Base-by-base conservation (phyloP, 2,329 filamentous ascomycete genomes). In the Fusarium scirpi region DNA sequence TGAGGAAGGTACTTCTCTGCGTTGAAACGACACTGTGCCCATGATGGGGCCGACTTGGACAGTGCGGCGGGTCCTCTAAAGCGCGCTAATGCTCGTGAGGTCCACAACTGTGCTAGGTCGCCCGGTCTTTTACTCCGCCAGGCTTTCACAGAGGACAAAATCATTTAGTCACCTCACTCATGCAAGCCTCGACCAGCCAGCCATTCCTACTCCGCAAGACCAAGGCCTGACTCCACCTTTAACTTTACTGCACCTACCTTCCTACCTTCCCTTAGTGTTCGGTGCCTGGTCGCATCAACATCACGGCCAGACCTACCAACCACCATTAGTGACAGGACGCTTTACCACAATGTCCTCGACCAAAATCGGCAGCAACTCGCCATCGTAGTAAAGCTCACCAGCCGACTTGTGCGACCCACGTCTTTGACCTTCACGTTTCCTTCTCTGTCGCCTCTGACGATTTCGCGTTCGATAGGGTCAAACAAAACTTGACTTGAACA, bases 271-370 rank as follows among this genome's bases (percentile, higher is more conserved):
- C 29, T 30, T 15, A 38, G 34, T 38, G 34, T n/a, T 18, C 18
- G 29, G 45, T 52, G 58, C 53, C 60, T 66, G 56, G 60, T 60
- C 61, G 62, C 68, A 62, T 54, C 54, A 69, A 27, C 44, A 59
- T 55, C 44, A 55, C 34, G 67, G 51, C 58, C 62, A 59, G 58
- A 61, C 41, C 20, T 53, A 53, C 55, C 51, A 65, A 69, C 40
- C 62, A 64, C 55, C 48, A 65, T 59, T 61, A 41, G 63, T 56
- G 61, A 66, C 40, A 58, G 51, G 65, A 51, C 54, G 53, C 64
- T 67, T 73, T 70, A 72, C 68, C 72, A 72, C 68, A 63, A 75
- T 75, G 73, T 65, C 60, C 58, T 70, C 51, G 45, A 57, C 38
- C 52, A 66, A 51, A 38, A 38, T 38, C 34, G 34, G 47, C 58